Base-by-base conservation (phyloP, 2,329 filamentous ascomycete species). In the Sordariomycetes sp. region DNA sequence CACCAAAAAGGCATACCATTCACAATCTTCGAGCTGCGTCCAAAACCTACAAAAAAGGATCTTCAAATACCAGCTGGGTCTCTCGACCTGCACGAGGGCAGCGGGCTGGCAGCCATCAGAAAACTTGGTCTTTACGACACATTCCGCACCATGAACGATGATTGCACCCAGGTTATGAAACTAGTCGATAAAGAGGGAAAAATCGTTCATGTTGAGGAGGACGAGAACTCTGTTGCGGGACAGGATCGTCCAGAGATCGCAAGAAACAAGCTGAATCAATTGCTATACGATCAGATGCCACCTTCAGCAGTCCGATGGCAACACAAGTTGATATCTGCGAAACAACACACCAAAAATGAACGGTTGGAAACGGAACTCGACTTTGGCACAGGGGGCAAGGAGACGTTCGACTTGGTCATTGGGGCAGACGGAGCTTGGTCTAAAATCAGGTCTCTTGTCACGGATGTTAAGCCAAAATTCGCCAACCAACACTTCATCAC, bases 41-140 rank as follows among this genome's bases (percentile, higher is more conserved):
- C n/a, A n/a, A n/a, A n/a, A n/a, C n/a, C n/a, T n/a, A 50, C 46
- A 2, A 32, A 41, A 0, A 42, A 43, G 3, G 47, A 50, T 8
- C 40, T 55, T 6, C 32, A 44, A 5, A 36, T 42, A 3, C 14
- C 26, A 28, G 55, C 49, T 6, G 68, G 69, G 9, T 63, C 49
- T 36, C 59, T 75, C 4, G 70, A 74, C 41, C 52, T 75, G 2
- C 68, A 74, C 42, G 49, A 55, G 2, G 44, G 55, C 6, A 57
- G 59, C 1, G 69, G 69, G 0, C 58, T 67, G 5, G 47, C 52
- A 4, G 69, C 64, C 0, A 45, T 74, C 7, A 51, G 50, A 6
- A 59, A 61, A 33, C 61, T 59, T 11, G 65, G 61, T 0, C 49
- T 73, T 11, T 62, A 49, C 36, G 55, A 63, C 3, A 45, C 57